Conservation (phyloP, 2,329 filamentous ascomycete species). For the Zymoseptoria ardabiliae region DNA sequence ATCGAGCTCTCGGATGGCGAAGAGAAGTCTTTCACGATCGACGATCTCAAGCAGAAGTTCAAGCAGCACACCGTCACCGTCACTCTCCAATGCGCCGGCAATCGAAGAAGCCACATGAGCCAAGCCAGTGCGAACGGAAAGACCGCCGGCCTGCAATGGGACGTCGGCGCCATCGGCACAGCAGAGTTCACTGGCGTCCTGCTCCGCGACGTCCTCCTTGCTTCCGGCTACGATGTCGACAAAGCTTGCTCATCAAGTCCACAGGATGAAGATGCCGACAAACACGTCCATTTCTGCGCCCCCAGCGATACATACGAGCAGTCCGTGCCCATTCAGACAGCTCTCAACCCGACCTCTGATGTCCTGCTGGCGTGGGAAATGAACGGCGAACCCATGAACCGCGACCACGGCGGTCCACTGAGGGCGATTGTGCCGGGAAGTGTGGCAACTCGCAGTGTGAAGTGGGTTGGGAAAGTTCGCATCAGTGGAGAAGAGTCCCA, state of each 20-base stretch:
- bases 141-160: conserved; percentile 55
- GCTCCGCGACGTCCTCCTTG: conserved; percentile 49
- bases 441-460: conserved; percentile 58
- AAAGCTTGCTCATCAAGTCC: conserved; percentile 15
- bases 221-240: conserved; percentile 45
- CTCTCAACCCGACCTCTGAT: conserved; percentile 52
- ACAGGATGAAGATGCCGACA: conserved; percentile 29
- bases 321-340: conserved; percentile 33
- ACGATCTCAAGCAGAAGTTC: conserved; percentile 49
- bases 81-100: conserved; percentile 54
- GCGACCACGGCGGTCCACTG: conserved; percentile 59
- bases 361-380: conserved; percentile 65
- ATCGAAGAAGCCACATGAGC: conserved; percentile 50
- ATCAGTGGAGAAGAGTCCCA: conserved; percentile 60
- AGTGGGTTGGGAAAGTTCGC: conserved; percentile 54
- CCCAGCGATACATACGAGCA: conserved; percentile 19
- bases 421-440: conserved; percentile 55
- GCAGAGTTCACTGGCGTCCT: conserved; percentile 53
- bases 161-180: conserved; percentile 52
- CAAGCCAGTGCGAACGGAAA: conserved; percentile 31
- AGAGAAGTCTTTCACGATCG: conserved; percentile 46
- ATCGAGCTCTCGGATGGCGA: conserved; percentile 52
- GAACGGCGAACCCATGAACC: conserved; percentile 58
- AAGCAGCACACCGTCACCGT: conserved; percentile 46
- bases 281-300: conserved; percentile 48